Base-by-base conservation (phyloP, 1,139 yeast species). In the Protomyces macrosporus region DNA sequence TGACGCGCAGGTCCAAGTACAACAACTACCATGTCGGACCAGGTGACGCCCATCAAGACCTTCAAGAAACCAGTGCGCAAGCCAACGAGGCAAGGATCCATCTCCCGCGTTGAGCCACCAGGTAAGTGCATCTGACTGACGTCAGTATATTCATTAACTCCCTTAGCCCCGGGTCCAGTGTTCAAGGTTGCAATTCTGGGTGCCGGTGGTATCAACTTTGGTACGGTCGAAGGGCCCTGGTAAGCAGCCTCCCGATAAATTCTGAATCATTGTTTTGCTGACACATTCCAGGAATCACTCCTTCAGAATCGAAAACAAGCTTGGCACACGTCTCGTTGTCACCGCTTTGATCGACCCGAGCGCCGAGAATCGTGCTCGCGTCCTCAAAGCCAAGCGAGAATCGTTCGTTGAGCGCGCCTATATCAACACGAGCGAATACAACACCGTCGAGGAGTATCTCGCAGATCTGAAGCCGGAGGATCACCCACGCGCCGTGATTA, bases 151-250 rank as follows among this genome's bases (percentile, higher is more conserved):
- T 23, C 23, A 23, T 23, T 23, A 23, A 23, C 23, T 23, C 5
- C n/a, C 23, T 23, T 23, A 23, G 60, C 63, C 4, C 60, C 60
- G 9, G 66, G 66, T 36, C 65, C 62, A 5, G 59, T 37, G 7
- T 64, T 64, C 37, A 53, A 51, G 35, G 57, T 61, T 33, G 66
- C 65, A 23, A 61, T 61, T 35, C 50, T 64, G 6, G 66, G 66
- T 14, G 64, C 65, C 12, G 66, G 66, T 7, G 66, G 66, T 39
- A 68, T 69, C 65, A 67, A 70, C 35, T 69, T 69, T 60, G 70
- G 70, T 9, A 62, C 66, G 16, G 68, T 60, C 23, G 67, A 69
- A 42, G 70, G 67, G 12, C 67, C 68, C 3, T 68, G 70, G 70
- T 68, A 69, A 39, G 70, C 68, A 40, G 68, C 69, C 6, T 50